These are phyloP conservation scores for Pseudopyricularia javanii DNA, from an alignment of 2,329 filamentous ascomycete genomes.

Conservation along the genomic window DNA sequence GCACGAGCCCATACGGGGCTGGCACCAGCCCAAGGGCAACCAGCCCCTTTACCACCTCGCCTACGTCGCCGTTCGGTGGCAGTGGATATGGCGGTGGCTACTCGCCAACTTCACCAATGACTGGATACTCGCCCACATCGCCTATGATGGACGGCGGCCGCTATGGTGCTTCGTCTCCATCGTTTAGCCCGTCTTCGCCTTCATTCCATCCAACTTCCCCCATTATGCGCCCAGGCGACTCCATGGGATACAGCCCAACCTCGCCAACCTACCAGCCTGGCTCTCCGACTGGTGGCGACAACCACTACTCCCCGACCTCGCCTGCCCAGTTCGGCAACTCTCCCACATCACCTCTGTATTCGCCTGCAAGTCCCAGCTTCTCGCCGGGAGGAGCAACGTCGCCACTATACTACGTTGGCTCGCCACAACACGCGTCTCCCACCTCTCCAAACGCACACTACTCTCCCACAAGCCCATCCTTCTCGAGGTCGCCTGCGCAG, in stretches of 20 bases:
- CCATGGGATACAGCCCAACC: slow-evolving; percentile 52
- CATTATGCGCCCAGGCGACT: slow-evolving; percentile 41
- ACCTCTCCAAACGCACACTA: slow-evolving; percentile 51
- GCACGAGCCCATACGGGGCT: slow-evolving; percentile 43
- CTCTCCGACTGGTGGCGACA: slow-evolving; percentile 35
- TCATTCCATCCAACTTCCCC: slow-evolving; percentile 53
- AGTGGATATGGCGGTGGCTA: slow-evolving; percentile 45
- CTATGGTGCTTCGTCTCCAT: slow-evolving; percentile 38
- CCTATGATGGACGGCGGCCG: slow-evolving; percentile 43
- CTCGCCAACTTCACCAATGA: slow-evolving; percentile 65
- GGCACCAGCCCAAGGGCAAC: slow-evolving; percentile 53
- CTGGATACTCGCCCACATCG: slow-evolving; percentile 67
- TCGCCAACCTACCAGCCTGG: slow-evolving; percentile 54
- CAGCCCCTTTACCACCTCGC: slow-evolving; percentile 65
- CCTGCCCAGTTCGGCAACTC: slow-evolving; percentile 57
- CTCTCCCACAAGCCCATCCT: slow-evolving; percentile 51
- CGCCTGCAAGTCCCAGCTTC: slow-evolving; percentile 59
- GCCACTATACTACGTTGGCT: slow-evolving; percentile 56
- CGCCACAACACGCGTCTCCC: slow-evolving; percentile 63
- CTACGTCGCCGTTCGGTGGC: slow-evolving; percentile 51
- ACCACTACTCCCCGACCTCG: slow-evolving; percentile 57
- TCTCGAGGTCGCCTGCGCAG: slow-evolving; percentile 40
- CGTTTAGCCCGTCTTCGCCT: slow-evolving; percentile 51
- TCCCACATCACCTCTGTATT: slow-evolving; percentile 63
- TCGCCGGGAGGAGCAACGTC: slow-evolving; percentile 53